Base-by-base conservation (phyloP, 2,329 filamentous ascomycete species). In the Aspergillus niger region DNA sequence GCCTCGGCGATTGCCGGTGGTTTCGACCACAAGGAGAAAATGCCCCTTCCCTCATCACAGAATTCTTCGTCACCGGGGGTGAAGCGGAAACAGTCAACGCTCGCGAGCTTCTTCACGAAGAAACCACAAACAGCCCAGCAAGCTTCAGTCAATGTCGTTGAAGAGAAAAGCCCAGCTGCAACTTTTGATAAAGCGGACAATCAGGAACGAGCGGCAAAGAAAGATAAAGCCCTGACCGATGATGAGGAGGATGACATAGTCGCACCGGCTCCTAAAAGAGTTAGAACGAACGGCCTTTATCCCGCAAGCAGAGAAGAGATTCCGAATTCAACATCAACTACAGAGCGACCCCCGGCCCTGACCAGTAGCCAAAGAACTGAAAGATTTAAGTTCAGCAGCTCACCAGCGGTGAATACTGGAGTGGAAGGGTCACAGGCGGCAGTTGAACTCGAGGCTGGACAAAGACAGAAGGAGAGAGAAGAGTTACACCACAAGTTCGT, bases 401-500 rank as follows among this genome's bases (percentile, higher is more conserved):
- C 80, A 3, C 79, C 79, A 30, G 68, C 65, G 0, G 72, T 77
- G 1, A 73, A 71, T 1, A 75, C 78, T 13, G 74, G 76, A 1
- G 75, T 77, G 2, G 54, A 67, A 3, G 58, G 61, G 28, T 2
- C 20, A 3, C 75, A 79, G 3, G 74, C 76, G 8, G 66, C 70
- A 1, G 76, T 79, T 2, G 75, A 76, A 11, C 67, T 70, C 1
- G 82, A 86, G 13, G 81, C 83, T 6, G 85, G 85, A 56, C 77
- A 79, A 3, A 80, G 80, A 1, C 83, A 79, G 66, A 84, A 80
- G 63, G 81, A 82, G 60, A 92, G 89, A 70, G 86, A 90, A 60
- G 87, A 86, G 52, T 79, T 97, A 24, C 95, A 97, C 72, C 82
- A 85, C 63, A 90, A 88, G 68, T 99, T 98, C 70, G 89, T 98